Base-by-base conservation (phyloP, 129 eudicot species). In the Saussurea involucrata region DNA sequence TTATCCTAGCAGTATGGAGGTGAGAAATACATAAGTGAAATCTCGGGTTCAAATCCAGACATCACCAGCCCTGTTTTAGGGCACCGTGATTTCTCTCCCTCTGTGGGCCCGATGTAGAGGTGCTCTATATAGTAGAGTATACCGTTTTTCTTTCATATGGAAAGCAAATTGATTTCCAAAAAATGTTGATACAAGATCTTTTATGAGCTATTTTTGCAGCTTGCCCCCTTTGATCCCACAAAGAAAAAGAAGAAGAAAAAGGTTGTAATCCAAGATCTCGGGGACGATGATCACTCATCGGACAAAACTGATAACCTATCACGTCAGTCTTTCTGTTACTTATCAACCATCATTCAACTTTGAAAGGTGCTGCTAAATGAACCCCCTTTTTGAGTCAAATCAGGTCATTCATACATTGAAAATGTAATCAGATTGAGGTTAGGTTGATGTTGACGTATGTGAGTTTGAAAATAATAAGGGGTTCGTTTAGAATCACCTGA, bases 171-270 rank as follows among this genome's bases (percentile, higher is more conserved):
- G 17, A 55, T 37, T 66, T 66, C 63, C 69, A 13, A 13, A 68
- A 29, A 29, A 24, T 66, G n/a, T 61, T 74, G 68, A 28, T 21
- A 40, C 9, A 60, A 71, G 61, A 40, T 49, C 7, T 32, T 25
- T 2, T 6, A 55, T 13, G 69, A 40, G 33, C n/a, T 77, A 32
- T 32, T 24, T 18, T 61, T 69, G 83, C 72, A 86, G 90, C 34
- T 86, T 32, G 86, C 73, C 17, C 82, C 86, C 4, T 86, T 83
- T 80, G 90, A 86, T 74, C 83, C 85, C 34, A 76, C 86, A 34
- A 88, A 84, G 84, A 87, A 87, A 79, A 87, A 87, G 75, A 86
- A 87, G 78, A 86, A 87, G 75, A 88, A 83, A 72, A 83, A 85
- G 84, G 77, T 76, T 32, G 77, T 85, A 2, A 68, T 78, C 37